A percentile compares a stretch with the other conserved stretches of the same genome.
phyloP scores from a whole-genome alignment of 192 early-diverging fungal genomes.

The Geranomyces variabilis region DNA sequence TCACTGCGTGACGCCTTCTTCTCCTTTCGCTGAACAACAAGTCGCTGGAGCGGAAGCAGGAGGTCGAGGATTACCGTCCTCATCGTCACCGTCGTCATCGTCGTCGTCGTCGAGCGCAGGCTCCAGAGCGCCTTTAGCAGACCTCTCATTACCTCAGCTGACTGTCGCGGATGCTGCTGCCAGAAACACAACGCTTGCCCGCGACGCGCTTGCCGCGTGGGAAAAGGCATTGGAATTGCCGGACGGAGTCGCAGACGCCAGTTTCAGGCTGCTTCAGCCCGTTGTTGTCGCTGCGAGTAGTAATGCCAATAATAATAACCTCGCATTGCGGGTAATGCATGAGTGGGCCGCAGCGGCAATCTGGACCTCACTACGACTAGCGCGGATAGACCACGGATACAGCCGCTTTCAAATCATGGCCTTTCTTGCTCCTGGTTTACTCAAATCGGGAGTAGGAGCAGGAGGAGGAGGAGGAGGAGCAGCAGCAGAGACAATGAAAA shows the following conservation, averaged over 20 bases:
- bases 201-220: not conserved
- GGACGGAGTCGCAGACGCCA: not conserved
- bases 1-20: too few relatives aligned
- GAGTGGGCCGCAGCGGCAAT: constrained; percentile 4
- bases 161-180: not conserved
- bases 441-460: not conserved
- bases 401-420: not conserved
- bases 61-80: too few relatives aligned
- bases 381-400: not conserved
- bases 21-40: too few relatives aligned
- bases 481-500: not conserved
- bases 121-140: too few relatives aligned
- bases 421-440: not conserved
- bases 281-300: too few relatives aligned
- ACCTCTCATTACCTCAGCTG: too few relatives aligned
- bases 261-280: not conserved
- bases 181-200: not conserved
- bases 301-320: too few relatives aligned
- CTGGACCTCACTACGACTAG: constrained; percentile 12
- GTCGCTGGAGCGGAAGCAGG: too few relatives aligned
- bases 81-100: too few relatives aligned
- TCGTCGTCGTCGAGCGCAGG: too few relatives aligned
- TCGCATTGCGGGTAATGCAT: too few relatives aligned
- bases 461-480: not conserved
- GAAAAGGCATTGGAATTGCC: not conserved